A percentile compares a stretch with the other conserved stretches of the same genome.
Conservation (phyloP, 768 basidiomycete genomes). For the Clitopilus hobsonii region DNA sequence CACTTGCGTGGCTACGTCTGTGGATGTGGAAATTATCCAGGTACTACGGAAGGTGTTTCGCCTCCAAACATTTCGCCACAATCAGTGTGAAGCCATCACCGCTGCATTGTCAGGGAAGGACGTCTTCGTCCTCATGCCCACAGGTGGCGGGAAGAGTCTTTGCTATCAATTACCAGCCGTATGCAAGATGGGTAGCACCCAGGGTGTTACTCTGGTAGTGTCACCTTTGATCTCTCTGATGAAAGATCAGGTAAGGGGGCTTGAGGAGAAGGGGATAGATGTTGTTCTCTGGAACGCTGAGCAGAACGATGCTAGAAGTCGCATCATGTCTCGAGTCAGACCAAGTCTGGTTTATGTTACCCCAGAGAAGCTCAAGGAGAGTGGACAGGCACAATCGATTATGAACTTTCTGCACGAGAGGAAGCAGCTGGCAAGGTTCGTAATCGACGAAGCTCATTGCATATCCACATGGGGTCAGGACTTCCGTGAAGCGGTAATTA, state of each 20-base stretch:
- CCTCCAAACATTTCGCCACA: conserved; percentile 64
- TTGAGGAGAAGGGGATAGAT: conserved; percentile 60
- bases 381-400: conserved; percentile 46
- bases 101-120: conserved; percentile 78
- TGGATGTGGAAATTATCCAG: conserved; percentile 22
- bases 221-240: conserved; percentile 88
- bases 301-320: conserved; percentile 41
- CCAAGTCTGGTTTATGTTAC: conserved; percentile 83
- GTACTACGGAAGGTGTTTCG: conserved; percentile 58
- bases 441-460: conserved; percentile 96
- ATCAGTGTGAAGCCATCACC: conserved; percentile 85
- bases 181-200: conserved; percentile 62
- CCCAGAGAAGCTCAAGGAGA: conserved; percentile 81
- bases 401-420: conserved; percentile 53
- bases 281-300: conserved; percentile 69
- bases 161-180: conserved; percentile 91
- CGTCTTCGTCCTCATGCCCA: conserved; percentile 95
- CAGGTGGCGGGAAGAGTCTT: conserved; percentile 88
- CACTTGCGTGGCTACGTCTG: conserved; percentile 7
- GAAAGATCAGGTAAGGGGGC: conserved; percentile 75
- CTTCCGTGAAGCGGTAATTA: conserved; percentile 75
- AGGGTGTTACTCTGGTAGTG: conserved; percentile 85
- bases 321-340: conserved; percentile 40
- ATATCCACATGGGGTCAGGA: conserved; percentile 94
- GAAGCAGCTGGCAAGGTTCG: conserved; percentile 75